These are phyloP conservation scores for Aureoboletus auriporus DNA, from an alignment of 768 basidiomycete genomes.

Conservation along the genomic window DNA sequence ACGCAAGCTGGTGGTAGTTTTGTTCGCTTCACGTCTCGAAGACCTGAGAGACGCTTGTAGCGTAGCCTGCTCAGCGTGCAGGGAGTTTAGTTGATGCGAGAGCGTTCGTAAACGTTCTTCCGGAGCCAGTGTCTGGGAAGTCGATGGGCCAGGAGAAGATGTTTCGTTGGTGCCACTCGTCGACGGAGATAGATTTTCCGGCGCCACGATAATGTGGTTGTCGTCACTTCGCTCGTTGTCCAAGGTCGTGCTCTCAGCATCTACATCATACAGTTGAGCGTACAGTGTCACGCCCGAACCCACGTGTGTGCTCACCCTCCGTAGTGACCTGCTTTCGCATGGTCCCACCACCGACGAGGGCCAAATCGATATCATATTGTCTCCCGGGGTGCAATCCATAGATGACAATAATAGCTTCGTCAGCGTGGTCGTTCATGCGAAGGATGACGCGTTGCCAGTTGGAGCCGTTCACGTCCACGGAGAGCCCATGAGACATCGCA, in stretches of 20 bases:
- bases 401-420: slow-evolving; percentile 88
- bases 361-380: slow-evolving; percentile 87
- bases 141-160: slow-evolving; percentile 21
- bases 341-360: slow-evolving; percentile 60
- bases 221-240: slow-evolving; percentile 25
- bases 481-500: slow-evolving; percentile 68
- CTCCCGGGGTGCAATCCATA: slow-evolving; percentile 86
- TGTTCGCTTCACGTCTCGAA: slow-evolving; percentile 77
- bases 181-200: slow-evolving; percentile 22
- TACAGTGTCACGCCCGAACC: not conserved
- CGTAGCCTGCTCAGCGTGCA: slow-evolving; percentile 64
- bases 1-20: slow-evolving; percentile 75
- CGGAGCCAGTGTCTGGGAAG: slow-evolving; percentile 37
- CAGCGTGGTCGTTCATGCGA: slow-evolving; percentile 72
- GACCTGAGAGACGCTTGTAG: slow-evolving; percentile 70
- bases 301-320: slow-evolving; percentile 41
- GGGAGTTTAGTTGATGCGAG: slow-evolving; percentile 57
- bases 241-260: slow-evolving; percentile 18
- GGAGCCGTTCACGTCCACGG: slow-evolving; percentile 74
- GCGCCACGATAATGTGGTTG: not conserved
- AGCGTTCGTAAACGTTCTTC: slow-evolving; percentile 69
- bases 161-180: slow-evolving; percentile 22
- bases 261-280: slow-evolving; percentile 8
- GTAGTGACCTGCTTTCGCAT: slow-evolving; percentile 67
- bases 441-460: slow-evolving; percentile 79